Evolutionary conservation across 768 basidiomycete genomes (phyloP).

Genomic region (Leccinum broughii): DNA sequence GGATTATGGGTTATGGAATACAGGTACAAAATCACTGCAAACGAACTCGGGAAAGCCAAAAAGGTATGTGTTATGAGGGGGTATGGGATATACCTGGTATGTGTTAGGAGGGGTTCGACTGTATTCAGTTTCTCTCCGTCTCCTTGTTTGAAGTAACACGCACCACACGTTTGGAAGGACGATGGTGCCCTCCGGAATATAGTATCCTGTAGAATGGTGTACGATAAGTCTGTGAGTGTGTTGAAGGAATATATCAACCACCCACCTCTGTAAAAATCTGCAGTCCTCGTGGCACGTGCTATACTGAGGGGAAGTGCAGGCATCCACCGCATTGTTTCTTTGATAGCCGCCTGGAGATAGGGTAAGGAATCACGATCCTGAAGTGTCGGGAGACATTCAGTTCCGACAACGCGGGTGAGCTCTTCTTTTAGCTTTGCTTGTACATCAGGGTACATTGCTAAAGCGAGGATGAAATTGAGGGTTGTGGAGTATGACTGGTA

Average conservation of each 20-base stretch:
- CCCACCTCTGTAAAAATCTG: conserved; percentile 15
- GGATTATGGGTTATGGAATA: too few species aligned
- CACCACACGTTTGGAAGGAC: conserved; percentile 19
- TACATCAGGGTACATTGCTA: conserved; percentile 38
- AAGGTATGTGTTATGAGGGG: too few species aligned
- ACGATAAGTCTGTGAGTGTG: not conserved
- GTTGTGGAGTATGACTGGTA: conserved; percentile 19
- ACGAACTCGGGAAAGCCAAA: too few species aligned
- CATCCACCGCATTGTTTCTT: conserved; percentile 31
- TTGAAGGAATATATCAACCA: not conserved
- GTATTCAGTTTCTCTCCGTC: not conserved
- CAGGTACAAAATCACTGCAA: too few species aligned
- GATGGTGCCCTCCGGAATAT: conserved; percentile 13
- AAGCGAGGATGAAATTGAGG: conserved; percentile 19
- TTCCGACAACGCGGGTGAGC: conserved; percentile 47
- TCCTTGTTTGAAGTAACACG: not conserved
- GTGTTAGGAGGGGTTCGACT: too few species aligned
- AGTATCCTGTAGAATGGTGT: conserved; percentile 1
- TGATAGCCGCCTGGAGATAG: conserved; percentile 46
- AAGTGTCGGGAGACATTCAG: conserved; percentile 45
- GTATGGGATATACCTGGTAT: too few species aligned
- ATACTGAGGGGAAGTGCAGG: conserved; percentile 16
- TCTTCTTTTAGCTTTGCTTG: conserved; percentile 54
- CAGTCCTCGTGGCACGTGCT: conserved; percentile 8
- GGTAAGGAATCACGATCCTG: conserved; percentile 41